Evolutionary conservation across 805 yeast species (phyloP), one percentile per base, ranked within the genome.

Genomic region (Yarrowia sp.): DNA sequence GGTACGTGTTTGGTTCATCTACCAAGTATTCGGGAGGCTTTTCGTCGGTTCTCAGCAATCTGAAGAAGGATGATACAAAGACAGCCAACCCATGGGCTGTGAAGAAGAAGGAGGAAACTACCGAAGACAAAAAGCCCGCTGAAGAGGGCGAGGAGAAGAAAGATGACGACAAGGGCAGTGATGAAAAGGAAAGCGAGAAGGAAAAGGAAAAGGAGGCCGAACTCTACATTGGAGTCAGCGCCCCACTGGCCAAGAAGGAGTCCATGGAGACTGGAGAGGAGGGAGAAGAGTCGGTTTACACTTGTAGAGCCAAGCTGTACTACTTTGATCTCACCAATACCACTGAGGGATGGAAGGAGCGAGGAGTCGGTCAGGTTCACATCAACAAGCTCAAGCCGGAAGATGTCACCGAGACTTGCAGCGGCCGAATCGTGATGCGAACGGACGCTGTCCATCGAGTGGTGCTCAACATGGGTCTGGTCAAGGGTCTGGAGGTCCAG

Each of bases 291-390:
- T 83, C 89, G 0, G 72, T 87, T 8, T 90, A 83, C 73, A 83
- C 84, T 48, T 82, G 88, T 40, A 85, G 88, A 54, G 90, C 96
- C 4, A 90, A 92, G 72, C 77, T 95, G 28, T 95, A 92, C 73
- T 85, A 83, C 32, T 77, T 90, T 69, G 89, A 89, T 70, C 78
- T 92, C 32, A 78, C 86, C 0, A 82, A 85, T 38, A 79, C 88
- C 3, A 74, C 82, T 9, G 85, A 82, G 17, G 97, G 97, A 1
- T 95, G 99, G 99, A 95, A 90, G 74, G 99, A 95, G 76, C 84
- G 95, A 71, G 99, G 99, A 24, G 81, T 89, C 44, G 99, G 99
- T 2, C 82, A 84, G 4, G 77, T 95, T n/a, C 96, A 90, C 72
- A 82, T 95, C 26, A 93, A 95, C 75, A 75, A 76, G 51, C 71